Conservation (phyloP, 108 stramenopile species). For the Skeletonema grethae region DNA sequence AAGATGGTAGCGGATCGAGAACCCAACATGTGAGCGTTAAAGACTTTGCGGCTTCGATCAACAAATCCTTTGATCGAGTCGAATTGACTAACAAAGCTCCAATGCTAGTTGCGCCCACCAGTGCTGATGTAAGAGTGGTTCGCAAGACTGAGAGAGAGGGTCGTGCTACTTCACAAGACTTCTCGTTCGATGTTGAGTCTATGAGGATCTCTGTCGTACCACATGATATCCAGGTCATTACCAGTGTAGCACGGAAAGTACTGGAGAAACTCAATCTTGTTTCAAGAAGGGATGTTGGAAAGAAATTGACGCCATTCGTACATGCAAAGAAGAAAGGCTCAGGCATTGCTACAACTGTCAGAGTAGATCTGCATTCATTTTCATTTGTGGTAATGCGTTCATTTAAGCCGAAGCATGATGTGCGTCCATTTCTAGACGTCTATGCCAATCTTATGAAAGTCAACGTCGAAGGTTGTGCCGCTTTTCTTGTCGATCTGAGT, state of each 20-base stretch:
- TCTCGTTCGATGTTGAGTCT: conserved; percentile 72
- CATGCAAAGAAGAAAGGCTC: conserved; percentile 65
- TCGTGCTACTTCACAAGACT: conserved; percentile 63
- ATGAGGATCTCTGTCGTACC: conserved; percentile 49
- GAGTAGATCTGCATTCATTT: conserved; percentile 57
- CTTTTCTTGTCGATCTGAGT: conserved; percentile 61
- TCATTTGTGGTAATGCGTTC: conserved; percentile 63
- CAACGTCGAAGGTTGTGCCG: conserved; percentile 65
- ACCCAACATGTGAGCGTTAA: conserved; percentile 74
- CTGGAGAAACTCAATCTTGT: conserved; percentile 49
- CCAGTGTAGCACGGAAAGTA: conserved; percentile 59
- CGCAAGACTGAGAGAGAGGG: conserved; percentile 68
- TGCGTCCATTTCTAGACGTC: conserved; percentile 70
- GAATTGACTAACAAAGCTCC: conserved; percentile 23
- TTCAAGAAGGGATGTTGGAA: background rate
- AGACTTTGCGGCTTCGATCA: conserved; percentile 64
- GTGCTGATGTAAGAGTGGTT: conserved; percentile 65
- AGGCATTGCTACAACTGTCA: conserved; percentile 72
- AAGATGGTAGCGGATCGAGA: conserved; percentile 64
- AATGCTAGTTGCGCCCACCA: conserved; percentile 62
- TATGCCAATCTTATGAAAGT: conserved; percentile 54
- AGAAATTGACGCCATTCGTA: conserved; percentile 25
- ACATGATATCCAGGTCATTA: conserved; percentile 64
- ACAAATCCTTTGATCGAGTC: conserved; percentile 54
- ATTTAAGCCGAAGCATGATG: conserved; percentile 51